Evolutionary conservation across 148 eudicot genomes (phyloP).

Genomic region (Nyssa sinensis): DNA sequence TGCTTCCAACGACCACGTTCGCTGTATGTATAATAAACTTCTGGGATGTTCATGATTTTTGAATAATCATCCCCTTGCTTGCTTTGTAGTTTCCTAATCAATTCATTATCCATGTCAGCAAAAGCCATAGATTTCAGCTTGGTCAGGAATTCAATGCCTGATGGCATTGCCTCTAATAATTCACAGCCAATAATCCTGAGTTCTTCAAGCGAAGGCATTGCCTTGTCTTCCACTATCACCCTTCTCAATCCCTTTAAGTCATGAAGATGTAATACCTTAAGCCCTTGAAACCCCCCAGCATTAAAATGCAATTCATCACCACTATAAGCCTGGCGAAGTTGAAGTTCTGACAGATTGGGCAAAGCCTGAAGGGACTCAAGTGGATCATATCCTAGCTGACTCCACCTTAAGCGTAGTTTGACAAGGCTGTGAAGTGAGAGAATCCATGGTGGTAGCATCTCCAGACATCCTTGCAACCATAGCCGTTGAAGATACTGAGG

Average conservation of each 20-base stretch:
- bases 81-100: not conserved
- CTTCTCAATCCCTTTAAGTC: not conserved
- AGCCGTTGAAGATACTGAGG: constrained; percentile 8
- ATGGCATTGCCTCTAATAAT: not conserved
- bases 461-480: not conserved
- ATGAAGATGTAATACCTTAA: not conserved
- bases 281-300: not conserved
- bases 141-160: constrained; percentile 1
- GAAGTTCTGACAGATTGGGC: not conserved
- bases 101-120: not conserved
- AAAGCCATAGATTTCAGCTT: not conserved
- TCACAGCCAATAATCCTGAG: not conserved
- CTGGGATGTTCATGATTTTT: no score
- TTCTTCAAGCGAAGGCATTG: not conserved
- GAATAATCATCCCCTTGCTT: not conserved
- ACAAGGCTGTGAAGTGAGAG: not conserved
- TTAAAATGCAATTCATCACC: not conserved
- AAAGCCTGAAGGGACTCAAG: not conserved
- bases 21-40: no score
- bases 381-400: not conserved
- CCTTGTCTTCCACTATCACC: not conserved
- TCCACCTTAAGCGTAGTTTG: not conserved
- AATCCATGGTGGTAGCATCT: not conserved
- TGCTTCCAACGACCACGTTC: no score
- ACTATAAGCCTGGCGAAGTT: not conserved